Evolutionary conservation across 371 early-diverging fungal genomes (phyloP).

Genomic region (Mortierella sp.): DNA sequence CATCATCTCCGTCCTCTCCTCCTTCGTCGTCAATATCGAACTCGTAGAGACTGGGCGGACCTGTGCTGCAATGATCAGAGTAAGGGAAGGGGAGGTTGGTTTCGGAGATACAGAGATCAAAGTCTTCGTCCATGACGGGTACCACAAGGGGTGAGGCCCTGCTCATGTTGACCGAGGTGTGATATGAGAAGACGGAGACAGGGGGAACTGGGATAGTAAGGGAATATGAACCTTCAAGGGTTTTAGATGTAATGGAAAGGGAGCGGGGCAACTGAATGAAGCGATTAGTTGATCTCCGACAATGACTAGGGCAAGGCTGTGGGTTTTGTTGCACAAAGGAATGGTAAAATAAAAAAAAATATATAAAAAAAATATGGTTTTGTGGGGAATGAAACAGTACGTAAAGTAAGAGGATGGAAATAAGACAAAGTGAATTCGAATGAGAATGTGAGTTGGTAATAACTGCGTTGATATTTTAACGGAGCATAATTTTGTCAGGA

Average conservation of each 20-base stretch:
- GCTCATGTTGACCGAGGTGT: constrained; percentile 21
- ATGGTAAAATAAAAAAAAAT: too few relatives aligned
- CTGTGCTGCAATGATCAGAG: constrained; percentile 56
- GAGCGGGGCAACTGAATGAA: too few relatives aligned
- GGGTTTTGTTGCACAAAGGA: too few relatives aligned
- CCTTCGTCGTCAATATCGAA: constrained; percentile 25
- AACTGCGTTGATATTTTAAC: too few relatives aligned
- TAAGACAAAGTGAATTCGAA: not conserved
- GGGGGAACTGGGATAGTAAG: not conserved
- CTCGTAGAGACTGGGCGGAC: constrained; percentile 54
- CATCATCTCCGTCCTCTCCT: constrained; percentile 32
- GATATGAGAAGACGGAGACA: not conserved
- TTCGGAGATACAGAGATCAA: constrained; percentile 56
- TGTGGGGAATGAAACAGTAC: too few relatives aligned
- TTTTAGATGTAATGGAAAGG: not conserved
- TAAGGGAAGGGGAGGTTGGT: constrained; percentile 54
- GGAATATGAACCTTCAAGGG: not conserved
- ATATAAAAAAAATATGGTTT: too few relatives aligned
- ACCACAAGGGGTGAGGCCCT: constrained; percentile 21
- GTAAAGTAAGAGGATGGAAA: too few relatives aligned
- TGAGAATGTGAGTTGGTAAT: not conserved
- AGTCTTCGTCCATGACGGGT: constrained; percentile 53
- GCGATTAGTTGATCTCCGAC: too few relatives aligned
- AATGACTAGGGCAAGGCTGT: too few relatives aligned
- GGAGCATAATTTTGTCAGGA: too few relatives aligned